Evolutionary conservation across 495 filamentous ascomycete genomes (phyloP).

Genomic region (Tuber aestivum): DNA sequence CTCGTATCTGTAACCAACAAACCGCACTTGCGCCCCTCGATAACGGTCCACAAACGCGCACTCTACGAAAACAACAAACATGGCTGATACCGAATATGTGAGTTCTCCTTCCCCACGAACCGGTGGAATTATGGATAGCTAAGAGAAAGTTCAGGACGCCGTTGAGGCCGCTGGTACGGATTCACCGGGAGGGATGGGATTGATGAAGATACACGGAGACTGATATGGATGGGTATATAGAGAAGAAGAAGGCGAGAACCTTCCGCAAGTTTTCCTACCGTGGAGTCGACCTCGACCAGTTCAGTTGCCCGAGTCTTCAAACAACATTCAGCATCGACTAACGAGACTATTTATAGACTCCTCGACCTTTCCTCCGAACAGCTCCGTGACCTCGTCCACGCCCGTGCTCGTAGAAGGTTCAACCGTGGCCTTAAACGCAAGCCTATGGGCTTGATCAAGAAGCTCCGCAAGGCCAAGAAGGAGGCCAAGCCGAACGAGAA

Average conservation of each 20-base stretch:
- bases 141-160: conserved; percentile 35
- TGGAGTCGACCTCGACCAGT: conserved; percentile 97
- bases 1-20: conserved; percentile 19
- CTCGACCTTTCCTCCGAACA: conserved; percentile 97
- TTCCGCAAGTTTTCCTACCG: conserved; percentile 99
- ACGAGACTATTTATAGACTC: conserved; percentile 56
- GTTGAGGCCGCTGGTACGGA: conserved; percentile 42
- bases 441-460: conserved; percentile 99
- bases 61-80: conserved; percentile 23
- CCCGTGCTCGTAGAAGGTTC: conserved; percentile 95
- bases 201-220: conserved; percentile 3
- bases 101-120: conserved; percentile 17
- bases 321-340: conserved; percentile 16
- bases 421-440: conserved; percentile 99
- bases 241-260: conserved; percentile 98
- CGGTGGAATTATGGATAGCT: conserved; percentile 20
- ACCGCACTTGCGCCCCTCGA: conserved; percentile 18
- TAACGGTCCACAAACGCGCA: conserved; percentile 18
- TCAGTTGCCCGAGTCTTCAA: conserved; percentile 33
- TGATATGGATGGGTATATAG: conserved; percentile 43
- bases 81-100: conserved; percentile 44
- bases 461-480: conserved; percentile 99
- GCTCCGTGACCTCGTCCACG: conserved; percentile 98
- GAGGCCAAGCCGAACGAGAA: conserved; percentile 99
- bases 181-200: not conserved